Evolutionary conservation across 192 early-diverging fungal species (phyloP).

Genomic region (Mortierella antarctica): DNA sequence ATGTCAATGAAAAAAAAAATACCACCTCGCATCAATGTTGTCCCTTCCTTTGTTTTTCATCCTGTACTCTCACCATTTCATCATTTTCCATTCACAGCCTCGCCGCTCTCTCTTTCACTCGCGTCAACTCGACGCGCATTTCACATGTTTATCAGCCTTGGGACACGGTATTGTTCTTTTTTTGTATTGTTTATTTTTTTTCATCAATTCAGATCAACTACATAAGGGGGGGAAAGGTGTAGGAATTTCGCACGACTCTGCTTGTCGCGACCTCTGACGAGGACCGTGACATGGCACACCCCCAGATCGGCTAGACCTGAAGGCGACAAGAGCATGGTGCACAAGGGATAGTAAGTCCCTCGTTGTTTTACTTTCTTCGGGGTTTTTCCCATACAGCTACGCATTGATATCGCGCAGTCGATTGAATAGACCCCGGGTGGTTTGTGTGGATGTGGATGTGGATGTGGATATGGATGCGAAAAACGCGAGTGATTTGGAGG

Average conservation of each 20-base stretch:
- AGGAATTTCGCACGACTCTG: conserved; percentile 42
- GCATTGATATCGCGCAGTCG: conserved; percentile 49
- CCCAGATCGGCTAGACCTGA: conserved; percentile 7
- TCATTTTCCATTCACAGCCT: no score
- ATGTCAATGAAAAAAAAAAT: no score
- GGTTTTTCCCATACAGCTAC: conserved; percentile 51
- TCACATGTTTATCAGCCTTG: no score
- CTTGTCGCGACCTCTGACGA: conserved; percentile 5
- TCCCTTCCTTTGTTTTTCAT: no score
- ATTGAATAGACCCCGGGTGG: conserved; percentile 52
- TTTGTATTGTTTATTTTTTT: no score
- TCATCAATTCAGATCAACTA: no score
- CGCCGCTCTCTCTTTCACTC: no score
- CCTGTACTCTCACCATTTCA: no score
- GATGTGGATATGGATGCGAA: neutral
- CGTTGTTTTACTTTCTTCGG: conserved; percentile 51
- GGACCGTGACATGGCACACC: conserved; percentile 18
- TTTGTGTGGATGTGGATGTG: conserved; percentile 18
- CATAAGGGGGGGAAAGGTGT: neutral
- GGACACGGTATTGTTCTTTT: no score
- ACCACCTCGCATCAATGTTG: no score
- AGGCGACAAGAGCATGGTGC: conserved; percentile 37
- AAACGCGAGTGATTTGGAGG: neutral
- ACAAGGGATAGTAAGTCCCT: conserved; percentile 51
- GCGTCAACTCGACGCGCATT: no score